Percentiles rank a stretch among this genome's conserved stretches.
These are phyloP conservation scores for Cladochytrium tenue DNA, from an alignment of 371 early-diverging fungal genomes.

Conservation along the genomic window DNA sequence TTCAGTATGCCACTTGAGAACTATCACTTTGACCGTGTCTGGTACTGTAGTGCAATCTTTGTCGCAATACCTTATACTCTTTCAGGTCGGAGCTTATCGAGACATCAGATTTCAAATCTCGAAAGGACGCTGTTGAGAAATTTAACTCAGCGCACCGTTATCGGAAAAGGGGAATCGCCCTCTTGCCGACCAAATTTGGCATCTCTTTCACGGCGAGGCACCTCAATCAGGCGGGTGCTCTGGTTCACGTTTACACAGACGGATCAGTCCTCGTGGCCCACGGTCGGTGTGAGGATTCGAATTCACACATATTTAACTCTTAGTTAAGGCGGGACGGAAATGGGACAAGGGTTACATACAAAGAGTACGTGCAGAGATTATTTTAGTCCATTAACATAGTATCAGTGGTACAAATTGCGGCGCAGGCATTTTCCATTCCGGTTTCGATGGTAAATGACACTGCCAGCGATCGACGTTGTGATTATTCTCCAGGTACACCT, in stretches of 20 bases:
- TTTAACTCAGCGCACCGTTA: constrained; percentile 66
- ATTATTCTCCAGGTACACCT: constrained; percentile 51
- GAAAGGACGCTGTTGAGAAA: constrained; percentile 52
- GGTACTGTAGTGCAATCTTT: constrained; percentile 24
- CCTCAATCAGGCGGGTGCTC: constrained; percentile 76
- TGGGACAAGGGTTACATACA: constrained; percentile 83
- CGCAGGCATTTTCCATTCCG: constrained; percentile 67
- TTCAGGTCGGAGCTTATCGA: constrained; percentile 3
- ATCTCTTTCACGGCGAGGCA: constrained; percentile 65
- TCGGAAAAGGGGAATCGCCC: constrained; percentile 70
- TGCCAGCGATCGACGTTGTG: not conserved
- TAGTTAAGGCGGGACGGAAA: constrained; percentile 65
- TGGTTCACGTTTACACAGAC: constrained; percentile 79
- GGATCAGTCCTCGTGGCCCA: constrained; percentile 74
- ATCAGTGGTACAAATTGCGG: constrained; percentile 66
- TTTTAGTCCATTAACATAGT: not conserved
- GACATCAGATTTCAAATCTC: constrained; percentile 24
- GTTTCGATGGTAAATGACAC: constrained; percentile 32
- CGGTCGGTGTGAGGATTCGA: constrained; percentile 35
- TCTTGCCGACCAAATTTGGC: constrained; percentile 77
- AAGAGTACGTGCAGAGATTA: constrained; percentile 41
- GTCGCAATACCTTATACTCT: not conserved
- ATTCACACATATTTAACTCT: not conserved
- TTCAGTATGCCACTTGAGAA: constrained; percentile 63
- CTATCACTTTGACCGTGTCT: constrained; percentile 68